Base-by-base conservation (phyloP, 495 filamentous ascomycete genomes). In the Aspergillus biplanus region DNA sequence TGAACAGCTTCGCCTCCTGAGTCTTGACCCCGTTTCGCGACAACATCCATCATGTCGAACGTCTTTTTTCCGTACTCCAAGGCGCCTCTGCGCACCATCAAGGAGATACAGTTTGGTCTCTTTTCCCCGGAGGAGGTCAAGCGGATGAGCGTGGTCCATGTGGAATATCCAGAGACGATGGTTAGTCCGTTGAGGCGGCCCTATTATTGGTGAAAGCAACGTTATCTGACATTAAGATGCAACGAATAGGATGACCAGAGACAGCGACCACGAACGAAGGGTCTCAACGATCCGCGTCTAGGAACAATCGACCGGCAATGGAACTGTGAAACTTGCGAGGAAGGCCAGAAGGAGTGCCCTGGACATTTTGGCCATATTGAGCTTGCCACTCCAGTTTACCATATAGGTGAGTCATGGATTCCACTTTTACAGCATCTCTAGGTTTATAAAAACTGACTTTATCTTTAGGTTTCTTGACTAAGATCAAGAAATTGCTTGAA, bases 311-410 rank as follows among this genome's bases (percentile, higher is more conserved):
- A 99, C 69, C 87, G 94, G 52, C 89, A 92, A 65, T 93, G 89
- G 79, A 93, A 92, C 71, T 99, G 95, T 78, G 91, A 88, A 67
- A 99, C 95, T 49, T 99, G 95, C 75, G 88, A 92, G 67, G 93
- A 98, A 75, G 87, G 89, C 68, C 96, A 96, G 83, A 89, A 91
- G 37, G 92, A 97, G 72, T 99, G 95, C 76, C 92, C 93, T 60
- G 95, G 95, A 33, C 95, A 99, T 75, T 99, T 97, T 69, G 95
- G 95, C 39, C 96, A 98, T 74, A 97, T 97, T 64, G 96, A 99
- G 72, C 85, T 99, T 58, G 92, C 95, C 11, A 89, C 88, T 67
- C 95, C 95, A 13, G 95, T 98, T 64, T 99, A 89, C 73, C 95
- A 99, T 69, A 80, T 82, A 47, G 79, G 79, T 92, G 92, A 68